Percentiles rank a stretch among this genome's conserved stretches.
phyloP scores from a whole-genome alignment of 805 yeast genomes.

The Candida jianshihensis region DNA sequence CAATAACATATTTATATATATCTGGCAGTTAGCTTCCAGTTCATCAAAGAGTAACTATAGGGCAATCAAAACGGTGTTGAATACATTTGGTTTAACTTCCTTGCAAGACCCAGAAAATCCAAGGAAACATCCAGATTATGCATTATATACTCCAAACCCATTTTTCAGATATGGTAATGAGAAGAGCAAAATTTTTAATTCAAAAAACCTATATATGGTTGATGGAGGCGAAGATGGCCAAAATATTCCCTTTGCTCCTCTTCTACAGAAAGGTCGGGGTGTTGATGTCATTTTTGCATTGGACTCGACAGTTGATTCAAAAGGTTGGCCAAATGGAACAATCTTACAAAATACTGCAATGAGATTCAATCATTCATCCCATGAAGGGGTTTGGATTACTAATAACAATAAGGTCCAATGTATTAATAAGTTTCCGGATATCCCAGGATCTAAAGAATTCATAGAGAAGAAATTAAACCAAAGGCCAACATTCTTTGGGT shows the following conservation, averaged over 20 bases:
- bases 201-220: constrained; percentile 38
- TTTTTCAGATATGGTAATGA: constrained; percentile 31
- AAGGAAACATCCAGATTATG: constrained; percentile 47
- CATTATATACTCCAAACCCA: constrained; percentile 57
- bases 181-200: constrained; percentile 16
- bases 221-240: constrained; percentile 82
- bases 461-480: constrained; percentile 41
- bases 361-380: constrained; percentile 16
- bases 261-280: constrained; percentile 52
- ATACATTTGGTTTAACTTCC: constrained; percentile 37
- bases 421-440: constrained; percentile 54
- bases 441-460: constrained; percentile 48
- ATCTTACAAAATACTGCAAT: constrained; percentile 30
- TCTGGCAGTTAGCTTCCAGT: constrained; percentile 30
- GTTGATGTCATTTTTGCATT: constrained; percentile 60
- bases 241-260: constrained; percentile 62
- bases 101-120: constrained; percentile 27
- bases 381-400: constrained; percentile 22
- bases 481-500: constrained; percentile 78
- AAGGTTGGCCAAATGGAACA: constrained; percentile 57
- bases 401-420: constrained; percentile 28
- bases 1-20: constrained; percentile 39
- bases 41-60: constrained; percentile 22
- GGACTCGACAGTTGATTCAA: constrained; percentile 47
- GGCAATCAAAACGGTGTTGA: constrained; percentile 32